A percentile compares a stretch with the other conserved stretches of the same genome.
These are phyloP conservation scores for Naematelia encephala DNA, from an alignment of 768 basidiomycete species.

Conservation along the genomic window DNA sequence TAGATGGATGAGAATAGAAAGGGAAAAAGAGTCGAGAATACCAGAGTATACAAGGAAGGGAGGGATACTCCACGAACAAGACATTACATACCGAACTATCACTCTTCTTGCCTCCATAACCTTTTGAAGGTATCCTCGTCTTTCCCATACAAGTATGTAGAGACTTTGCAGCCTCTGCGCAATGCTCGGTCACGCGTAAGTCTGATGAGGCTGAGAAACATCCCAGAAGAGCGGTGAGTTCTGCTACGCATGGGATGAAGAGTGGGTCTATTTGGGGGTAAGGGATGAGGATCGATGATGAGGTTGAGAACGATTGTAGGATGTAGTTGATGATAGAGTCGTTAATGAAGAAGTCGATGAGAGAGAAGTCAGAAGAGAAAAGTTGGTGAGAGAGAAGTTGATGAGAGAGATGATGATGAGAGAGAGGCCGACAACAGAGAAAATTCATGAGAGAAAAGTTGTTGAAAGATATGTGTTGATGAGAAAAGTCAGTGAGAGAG, in stretches of 20 bases:
- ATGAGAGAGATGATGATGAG: not conserved
- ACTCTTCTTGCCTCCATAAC: conserved; percentile 17
- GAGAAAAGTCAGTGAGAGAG: not conserved
- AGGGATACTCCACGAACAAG: not conserved
- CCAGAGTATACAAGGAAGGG: no score
- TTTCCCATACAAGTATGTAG: conserved; percentile 45
- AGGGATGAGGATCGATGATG: not conserved
- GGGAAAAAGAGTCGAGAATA: not conserved
- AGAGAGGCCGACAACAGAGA: not conserved
- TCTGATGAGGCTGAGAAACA: conserved; percentile 37
- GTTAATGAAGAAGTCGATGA: not conserved
- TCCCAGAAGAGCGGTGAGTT: conserved; percentile 44
- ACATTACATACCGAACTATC: conserved; percentile 33
- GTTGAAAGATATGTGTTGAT: no score
- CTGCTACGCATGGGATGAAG: conserved; percentile 35
- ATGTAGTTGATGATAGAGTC: no score
- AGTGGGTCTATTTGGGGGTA: not conserved
- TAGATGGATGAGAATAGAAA: not conserved
- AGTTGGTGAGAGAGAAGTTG: not conserved
- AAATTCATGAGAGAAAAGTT: not conserved
- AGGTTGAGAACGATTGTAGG: no score
- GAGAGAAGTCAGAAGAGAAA: not conserved
- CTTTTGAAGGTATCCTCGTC: conserved; percentile 13
- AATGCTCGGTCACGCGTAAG: conserved; percentile 33
- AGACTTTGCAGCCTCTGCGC: conserved; percentile 40